These are phyloP conservation scores for Mucor lusitanicus DNA, from an alignment of 371 early-diverging fungal genomes.

Conservation along the genomic window DNA sequence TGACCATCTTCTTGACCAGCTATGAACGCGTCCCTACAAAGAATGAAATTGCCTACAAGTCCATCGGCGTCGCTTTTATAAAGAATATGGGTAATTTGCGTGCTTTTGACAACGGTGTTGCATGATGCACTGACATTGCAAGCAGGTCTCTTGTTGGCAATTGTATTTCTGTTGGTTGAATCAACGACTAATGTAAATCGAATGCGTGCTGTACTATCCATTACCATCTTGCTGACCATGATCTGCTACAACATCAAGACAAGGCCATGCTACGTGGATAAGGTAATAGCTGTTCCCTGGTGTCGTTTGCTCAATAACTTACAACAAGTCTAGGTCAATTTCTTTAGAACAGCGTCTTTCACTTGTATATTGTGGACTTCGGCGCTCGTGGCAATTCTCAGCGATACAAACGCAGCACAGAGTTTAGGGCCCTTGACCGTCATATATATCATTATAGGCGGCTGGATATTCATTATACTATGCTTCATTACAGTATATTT, in stretches of 20 bases:
- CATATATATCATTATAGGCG: slow-evolving; percentile 54
- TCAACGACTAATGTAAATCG: slow-evolving; percentile 54
- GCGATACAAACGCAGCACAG: slow-evolving; percentile 46
- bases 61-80: slow-evolving; percentile 70
- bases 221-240: slow-evolving; percentile 58
- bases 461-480: slow-evolving; percentile 56
- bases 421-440: slow-evolving; percentile 51
- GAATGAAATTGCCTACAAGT: slow-evolving; percentile 73
- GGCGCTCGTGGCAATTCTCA: slow-evolving; percentile 53
- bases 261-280: slow-evolving; percentile 62
- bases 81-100: slow-evolving; percentile 63
- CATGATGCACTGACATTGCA: neutral
- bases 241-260: slow-evolving; percentile 64
- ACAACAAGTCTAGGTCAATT: slow-evolving; percentile 44
- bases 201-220: slow-evolving; percentile 59
- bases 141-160: slow-evolving; percentile 52
- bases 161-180: slow-evolving; percentile 59
- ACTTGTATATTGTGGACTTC: slow-evolving; percentile 63
- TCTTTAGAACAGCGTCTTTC: slow-evolving; percentile 60
- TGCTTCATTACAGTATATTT: slow-evolving; percentile 47
- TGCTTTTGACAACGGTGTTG: neutral
- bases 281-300: slow-evolving; percentile 22
- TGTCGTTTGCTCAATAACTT: neutral
- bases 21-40: slow-evolving; percentile 67
- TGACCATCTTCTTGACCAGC: slow-evolving; percentile 71